Conservation (phyloP, 75 land plant species). For the Gnetum montanum region DNA sequence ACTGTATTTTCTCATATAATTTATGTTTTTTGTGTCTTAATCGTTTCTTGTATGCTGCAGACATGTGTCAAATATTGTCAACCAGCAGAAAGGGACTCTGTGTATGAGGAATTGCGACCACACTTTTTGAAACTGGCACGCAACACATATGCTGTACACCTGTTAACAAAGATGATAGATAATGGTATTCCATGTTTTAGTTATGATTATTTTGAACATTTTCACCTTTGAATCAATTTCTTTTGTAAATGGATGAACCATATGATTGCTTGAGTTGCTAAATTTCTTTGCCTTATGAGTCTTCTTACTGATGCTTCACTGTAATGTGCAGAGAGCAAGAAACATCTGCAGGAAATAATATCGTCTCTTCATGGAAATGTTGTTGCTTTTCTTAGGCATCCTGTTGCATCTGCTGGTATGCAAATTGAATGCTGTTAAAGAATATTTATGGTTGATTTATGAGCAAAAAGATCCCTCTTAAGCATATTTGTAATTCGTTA, state of each 20-base stretch:
- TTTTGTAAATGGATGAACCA: not conserved
- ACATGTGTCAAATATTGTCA: conserved; percentile 86
- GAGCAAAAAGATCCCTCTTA: too few species aligned
- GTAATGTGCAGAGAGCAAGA: conserved; percentile 56
- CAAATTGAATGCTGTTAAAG: too few species aligned
- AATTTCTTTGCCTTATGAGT: not conserved
- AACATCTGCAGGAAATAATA: conserved; percentile 75
- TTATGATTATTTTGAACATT: too few species aligned
- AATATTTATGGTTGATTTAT: not conserved
- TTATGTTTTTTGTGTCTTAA: conserved; percentile 2
- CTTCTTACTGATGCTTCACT: not conserved
- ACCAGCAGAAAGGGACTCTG: conserved; percentile 55
- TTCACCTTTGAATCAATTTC: too few species aligned
- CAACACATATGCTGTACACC: conserved; percentile 85
- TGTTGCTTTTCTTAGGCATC: conserved; percentile 85
- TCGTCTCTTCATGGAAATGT: conserved; percentile 89
- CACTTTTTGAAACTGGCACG: conserved; percentile 65
- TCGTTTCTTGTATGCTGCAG: conserved; percentile 20
- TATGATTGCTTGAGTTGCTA: not conserved
- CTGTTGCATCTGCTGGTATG: conserved; percentile 88
- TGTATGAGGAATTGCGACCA: conserved; percentile 85
- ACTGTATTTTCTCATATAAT: not conserved
- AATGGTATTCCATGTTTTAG: conserved; percentile 50
- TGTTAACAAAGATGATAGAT: conserved; percentile 85
- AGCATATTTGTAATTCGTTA: too few species aligned